Evolutionary conservation across 169 alveolate species (phyloP), one percentile per base, ranked within the genome.

Genomic region (Plasmodium yoelii): DNA sequence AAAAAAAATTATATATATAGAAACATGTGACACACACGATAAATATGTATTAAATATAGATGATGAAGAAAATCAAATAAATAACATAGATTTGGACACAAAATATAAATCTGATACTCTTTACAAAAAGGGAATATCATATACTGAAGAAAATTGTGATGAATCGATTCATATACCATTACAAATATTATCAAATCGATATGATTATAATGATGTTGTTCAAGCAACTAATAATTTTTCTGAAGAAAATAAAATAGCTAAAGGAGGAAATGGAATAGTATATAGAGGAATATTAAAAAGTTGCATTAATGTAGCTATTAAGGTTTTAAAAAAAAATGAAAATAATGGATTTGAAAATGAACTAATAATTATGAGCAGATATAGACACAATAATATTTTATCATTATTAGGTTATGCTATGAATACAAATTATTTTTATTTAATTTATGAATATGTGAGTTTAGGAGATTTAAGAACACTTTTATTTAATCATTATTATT

Each of bases 301-400:
- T 10, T 77, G 89, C 47, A 77, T 77, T 51, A 61, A 56, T 49
- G 89, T 77, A 12, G 89, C 89, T 13, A 64, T 77, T 64, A 77
- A 77, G 51, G 89, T 77, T 34, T 64, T 77, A 22, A 28, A 77
- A 19, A 77, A 64, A 77, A 77, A 77, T 77, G 89, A 77, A 77
- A 77, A 77, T 46, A 77, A 77, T 42, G 89, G 89, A 51, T 77
- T 77, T 57, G 89, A 77, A 77, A 77, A 77, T 77, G 89, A 77
- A 64, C 19, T 77, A 9, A 77, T 77, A 28, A 77, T 77, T 46
- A 77, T 77, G 89, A 77, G 89, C 59, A 77, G 89, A 64, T 77
- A 77, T 42, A 63, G 89, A 77, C 89, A 77, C 63, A 77, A 77
- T 24, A 77, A 77, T 77, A 77, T 77, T 77, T 64, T 77, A 64